Evolutionary conservation across 805 yeast species (phyloP).

Genomic region (Ogataea pini): DNA sequence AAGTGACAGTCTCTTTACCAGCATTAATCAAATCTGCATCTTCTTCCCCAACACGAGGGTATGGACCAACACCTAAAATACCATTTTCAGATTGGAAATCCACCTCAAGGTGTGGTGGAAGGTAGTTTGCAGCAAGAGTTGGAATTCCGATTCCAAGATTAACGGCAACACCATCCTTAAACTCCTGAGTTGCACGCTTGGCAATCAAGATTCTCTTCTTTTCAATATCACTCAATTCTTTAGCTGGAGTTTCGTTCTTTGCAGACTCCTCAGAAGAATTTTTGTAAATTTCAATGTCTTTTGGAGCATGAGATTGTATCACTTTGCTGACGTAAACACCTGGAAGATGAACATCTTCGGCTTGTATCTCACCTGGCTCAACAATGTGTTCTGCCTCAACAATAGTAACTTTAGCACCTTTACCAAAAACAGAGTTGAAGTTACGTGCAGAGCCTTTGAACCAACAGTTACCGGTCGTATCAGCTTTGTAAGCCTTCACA

Average conservation of each 20-base stretch:
- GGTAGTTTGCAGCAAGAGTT: slow-evolving; percentile 45
- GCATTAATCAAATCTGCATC: slow-evolving; percentile 52
- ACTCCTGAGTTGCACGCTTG: slow-evolving; percentile 47
- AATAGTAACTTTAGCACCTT: slow-evolving; percentile 46
- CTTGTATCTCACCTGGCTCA: slow-evolving; percentile 44
- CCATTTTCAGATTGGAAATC: slow-evolving; percentile 52
- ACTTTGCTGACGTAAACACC: slow-evolving; percentile 45
- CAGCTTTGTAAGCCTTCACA: slow-evolving; percentile 49
- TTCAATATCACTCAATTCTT: slow-evolving; percentile 8
- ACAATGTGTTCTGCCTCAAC: slow-evolving; percentile 55
- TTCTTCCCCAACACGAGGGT: slow-evolving; percentile 42
- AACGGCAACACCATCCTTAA: slow-evolving; percentile 43
- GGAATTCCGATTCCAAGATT: slow-evolving; percentile 56
- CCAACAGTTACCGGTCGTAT: slow-evolving; percentile 49
- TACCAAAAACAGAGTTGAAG: slow-evolving; percentile 47
- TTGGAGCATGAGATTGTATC: slow-evolving; percentile 43
- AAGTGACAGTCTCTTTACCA: slow-evolving; percentile 52
- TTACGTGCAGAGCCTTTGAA: slow-evolving; percentile 48
- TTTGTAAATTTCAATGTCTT: slow-evolving; percentile 43
- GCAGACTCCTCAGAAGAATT: neutral
- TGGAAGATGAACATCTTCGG: slow-evolving; percentile 49
- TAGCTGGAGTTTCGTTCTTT: neutral
- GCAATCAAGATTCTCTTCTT: slow-evolving; percentile 38
- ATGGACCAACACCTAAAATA: slow-evolving; percentile 51
- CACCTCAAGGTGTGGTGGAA: slow-evolving; percentile 39